Evolutionary conservation across 768 basidiomycete species (phyloP).

Genomic region (Serendipita indica): DNA sequence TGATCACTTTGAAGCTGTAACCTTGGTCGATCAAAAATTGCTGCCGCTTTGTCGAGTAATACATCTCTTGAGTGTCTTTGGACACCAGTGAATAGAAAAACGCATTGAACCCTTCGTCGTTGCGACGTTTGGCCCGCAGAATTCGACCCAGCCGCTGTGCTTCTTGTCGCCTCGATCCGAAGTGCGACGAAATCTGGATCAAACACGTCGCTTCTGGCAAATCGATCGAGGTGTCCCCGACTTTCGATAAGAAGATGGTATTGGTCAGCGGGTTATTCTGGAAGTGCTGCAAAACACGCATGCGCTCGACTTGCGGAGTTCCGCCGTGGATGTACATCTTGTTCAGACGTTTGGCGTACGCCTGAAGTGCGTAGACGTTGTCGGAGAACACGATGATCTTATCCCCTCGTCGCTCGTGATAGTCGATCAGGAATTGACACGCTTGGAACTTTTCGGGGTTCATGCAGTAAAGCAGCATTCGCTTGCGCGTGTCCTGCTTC

Average conservation of each 20-base stretch:
- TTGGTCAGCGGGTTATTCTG: slow-evolving; percentile 91
- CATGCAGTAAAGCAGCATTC: slow-evolving; percentile 97
- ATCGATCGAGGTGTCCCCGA: slow-evolving; percentile 98
- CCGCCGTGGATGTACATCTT: slow-evolving; percentile 95
- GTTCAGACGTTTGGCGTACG: slow-evolving; percentile 79
- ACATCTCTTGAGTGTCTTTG: slow-evolving; percentile 99
- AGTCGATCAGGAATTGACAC: slow-evolving; percentile 96
- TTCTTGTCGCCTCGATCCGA: slow-evolving; percentile 94
- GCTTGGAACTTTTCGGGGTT: slow-evolving; percentile 99
- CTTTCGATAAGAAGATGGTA: slow-evolving; percentile 97
- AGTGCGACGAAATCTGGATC: slow-evolving; percentile 98
- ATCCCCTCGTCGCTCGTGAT: slow-evolving; percentile 93
- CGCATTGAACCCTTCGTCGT: slow-evolving; percentile 98
- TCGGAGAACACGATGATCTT: slow-evolving; percentile 99
- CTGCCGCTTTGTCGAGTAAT: slow-evolving; percentile 96
- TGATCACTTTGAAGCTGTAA: slow-evolving; percentile 99
- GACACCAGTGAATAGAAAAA: slow-evolving; percentile 99
- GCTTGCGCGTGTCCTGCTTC: slow-evolving; percentile 78
- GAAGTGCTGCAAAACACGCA: slow-evolving; percentile 89
- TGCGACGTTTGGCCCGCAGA: slow-evolving; percentile 88
- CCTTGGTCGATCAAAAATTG: slow-evolving; percentile 98
- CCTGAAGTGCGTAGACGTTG: slow-evolving; percentile 70
- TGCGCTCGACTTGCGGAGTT: slow-evolving; percentile 86
- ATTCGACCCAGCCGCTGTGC: slow-evolving; percentile 94
- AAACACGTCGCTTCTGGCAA: slow-evolving; percentile 97